Evolutionary conservation across 257 asterid species (phyloP), one percentile per base, ranked within the genome.

Genomic region (Fraxinus americana): DNA sequence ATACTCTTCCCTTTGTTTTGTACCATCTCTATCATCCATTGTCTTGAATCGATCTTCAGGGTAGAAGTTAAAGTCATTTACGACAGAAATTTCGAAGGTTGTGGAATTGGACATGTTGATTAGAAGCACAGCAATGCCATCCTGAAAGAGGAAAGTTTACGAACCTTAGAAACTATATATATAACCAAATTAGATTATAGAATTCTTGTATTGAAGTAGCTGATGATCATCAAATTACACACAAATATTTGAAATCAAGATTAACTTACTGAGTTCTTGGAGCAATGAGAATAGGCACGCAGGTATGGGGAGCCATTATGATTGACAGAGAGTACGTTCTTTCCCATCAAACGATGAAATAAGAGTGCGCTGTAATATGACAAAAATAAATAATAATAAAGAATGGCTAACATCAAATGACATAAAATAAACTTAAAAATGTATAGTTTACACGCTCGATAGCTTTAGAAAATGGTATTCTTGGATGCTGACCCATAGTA

Each of bases 291-390:
- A 52, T 94, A 94, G 14, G 85, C 87, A 0, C 98, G 89, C 76
- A 92, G 77, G 77, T 82, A 88, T 0, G 91, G 91, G 21, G 94
- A 88, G 74, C 90, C 87, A 3, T 82, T 75, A 39, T 94, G 96
- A 72, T 88, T 83, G 29, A 85, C 73, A 8, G 83, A 45, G 61
- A 94, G 91, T n/a, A 94, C 97, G 4, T 79, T 85, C 78, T 67
- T 80, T 41, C 98, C 98, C 98, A 94, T 94, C 69, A 94, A 61
- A 8, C 91, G 88, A 78, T 91, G 92, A 96, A 96, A 94, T 74
- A 94, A 59, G 54, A 92, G 95, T 25, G 96, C 96, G 29, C 97
- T 90, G 79, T 45, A 45, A 71, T 67, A 72, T 29, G 35, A 2
- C 67, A 2, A 32, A 21, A 71, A 25, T 52, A 59, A 30, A 50